Evolutionary conservation across 2,329 filamentous ascomycete species (phyloP).

Genomic region (Intubia oerlemansii): DNA sequence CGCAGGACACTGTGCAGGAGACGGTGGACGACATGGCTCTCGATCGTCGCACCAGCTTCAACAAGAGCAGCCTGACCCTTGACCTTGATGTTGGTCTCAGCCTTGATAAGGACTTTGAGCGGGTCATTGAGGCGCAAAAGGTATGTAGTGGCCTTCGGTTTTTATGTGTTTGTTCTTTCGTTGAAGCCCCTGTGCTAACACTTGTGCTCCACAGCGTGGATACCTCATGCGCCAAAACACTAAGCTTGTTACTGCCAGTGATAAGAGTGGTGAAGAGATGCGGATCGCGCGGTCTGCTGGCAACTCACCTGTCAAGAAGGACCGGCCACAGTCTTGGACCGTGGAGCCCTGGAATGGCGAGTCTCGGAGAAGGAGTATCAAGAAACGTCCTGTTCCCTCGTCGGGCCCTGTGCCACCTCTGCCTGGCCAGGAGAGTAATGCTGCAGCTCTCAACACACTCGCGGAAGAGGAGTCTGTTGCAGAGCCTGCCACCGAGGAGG

Average conservation of each 20-base stretch:
- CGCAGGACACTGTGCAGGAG: too few relatives aligned
- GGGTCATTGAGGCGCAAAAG: conserved; percentile 94
- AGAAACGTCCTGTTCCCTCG: conserved; percentile 29
- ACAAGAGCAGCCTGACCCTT: conserved; percentile 64
- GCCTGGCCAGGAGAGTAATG: conserved; percentile 73
- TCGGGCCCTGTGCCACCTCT: conserved; percentile 57
- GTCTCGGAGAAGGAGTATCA: conserved; percentile 40
- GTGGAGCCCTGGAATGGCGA: conserved; percentile 94
- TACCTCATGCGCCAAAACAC: conserved; percentile 98
- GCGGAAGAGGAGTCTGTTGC: conserved; percentile 43
- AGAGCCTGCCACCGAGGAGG: conserved; percentile 46
- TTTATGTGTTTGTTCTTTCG: too few relatives aligned
- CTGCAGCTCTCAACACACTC: conserved; percentile 40
- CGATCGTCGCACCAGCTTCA: conserved; percentile 49
- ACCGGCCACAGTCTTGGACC: conserved; percentile 78
- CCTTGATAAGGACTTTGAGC: conserved; percentile 80
- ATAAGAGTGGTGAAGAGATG: conserved; percentile 39
- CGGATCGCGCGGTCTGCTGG: conserved; percentile 37
- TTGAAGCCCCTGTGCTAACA: too few relatives aligned
- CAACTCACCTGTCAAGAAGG: conserved; percentile 51
- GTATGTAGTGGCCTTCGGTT: conserved; percentile 46
- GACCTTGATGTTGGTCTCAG: conserved; percentile 69
- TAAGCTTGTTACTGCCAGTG: conserved; percentile 84
- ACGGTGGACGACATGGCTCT: too few relatives aligned
- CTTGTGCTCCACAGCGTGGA: conserved; percentile 57